A percentile compares a stretch with the other conserved stretches of the same genome.
Evolutionary conservation across 805 yeast species (phyloP).

Genomic region (Starmerella stellata): DNA sequence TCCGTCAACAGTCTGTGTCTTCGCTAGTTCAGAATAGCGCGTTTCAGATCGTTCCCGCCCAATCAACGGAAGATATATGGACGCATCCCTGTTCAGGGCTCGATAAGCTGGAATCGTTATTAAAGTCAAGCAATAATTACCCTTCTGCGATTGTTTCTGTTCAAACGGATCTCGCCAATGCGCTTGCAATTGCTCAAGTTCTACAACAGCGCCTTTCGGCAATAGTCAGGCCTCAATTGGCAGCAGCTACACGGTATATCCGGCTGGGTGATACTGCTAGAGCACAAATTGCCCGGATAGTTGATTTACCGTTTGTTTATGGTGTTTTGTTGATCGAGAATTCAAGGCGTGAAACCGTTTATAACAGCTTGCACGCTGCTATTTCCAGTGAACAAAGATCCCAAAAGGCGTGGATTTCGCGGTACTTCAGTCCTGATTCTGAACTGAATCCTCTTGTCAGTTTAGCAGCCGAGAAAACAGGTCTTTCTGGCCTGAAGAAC

Average conservation of each 20-base stretch:
- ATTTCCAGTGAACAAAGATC: not conserved
- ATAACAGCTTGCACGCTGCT: not conserved
- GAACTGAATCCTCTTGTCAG: not conserved
- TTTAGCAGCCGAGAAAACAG: not conserved
- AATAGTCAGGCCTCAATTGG: conserved; percentile 18
- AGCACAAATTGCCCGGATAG: conserved; percentile 21
- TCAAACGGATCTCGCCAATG: too few species aligned
- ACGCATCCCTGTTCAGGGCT: too few species aligned
- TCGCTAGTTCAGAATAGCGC: too few species aligned
- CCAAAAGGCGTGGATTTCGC: not conserved
- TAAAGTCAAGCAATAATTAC: too few species aligned
- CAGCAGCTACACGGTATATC: conserved; percentile 15
- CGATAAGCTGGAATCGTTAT: too few species aligned
- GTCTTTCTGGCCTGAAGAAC: not conserved
- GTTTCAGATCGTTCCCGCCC: too few species aligned
- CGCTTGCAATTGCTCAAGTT: too few species aligned
- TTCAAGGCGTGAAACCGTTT: conserved; percentile 16
- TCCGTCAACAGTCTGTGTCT: too few species aligned
- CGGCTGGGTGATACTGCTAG: conserved; percentile 19
- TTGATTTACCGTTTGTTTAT: conserved; percentile 24
- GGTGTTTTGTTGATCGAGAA: conserved; percentile 25
- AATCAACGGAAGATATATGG: too few species aligned
- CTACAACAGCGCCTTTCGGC: conserved; percentile 19
- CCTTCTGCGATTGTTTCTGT: too few species aligned
- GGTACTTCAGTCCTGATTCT: not conserved